Conservation (phyloP, 2,329 filamentous ascomycete genomes). For the Leptographium radiaticola region DNA sequence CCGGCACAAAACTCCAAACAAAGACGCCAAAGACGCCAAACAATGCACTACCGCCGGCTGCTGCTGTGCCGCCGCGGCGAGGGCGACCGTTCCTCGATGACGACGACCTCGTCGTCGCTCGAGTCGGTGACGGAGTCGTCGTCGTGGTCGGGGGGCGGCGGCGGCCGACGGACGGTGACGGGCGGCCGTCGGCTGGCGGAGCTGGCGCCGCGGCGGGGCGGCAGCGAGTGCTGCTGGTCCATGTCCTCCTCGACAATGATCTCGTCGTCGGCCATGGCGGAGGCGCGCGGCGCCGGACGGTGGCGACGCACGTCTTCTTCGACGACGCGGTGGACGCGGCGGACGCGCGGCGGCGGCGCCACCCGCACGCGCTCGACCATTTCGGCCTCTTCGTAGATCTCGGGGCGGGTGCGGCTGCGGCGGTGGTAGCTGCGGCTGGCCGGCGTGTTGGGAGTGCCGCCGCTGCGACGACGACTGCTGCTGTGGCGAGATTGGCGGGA, state of each 20-base stretch:
- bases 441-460: background rate
- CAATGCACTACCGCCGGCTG: slow-evolving; percentile 7
- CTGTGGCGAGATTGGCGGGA: too few species aligned
- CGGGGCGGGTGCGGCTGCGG: background rate
- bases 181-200: background rate
- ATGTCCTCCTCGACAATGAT: slow-evolving; percentile 1
- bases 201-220: background rate
- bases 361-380: background rate
- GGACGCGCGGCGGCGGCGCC: background rate
- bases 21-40: too few species aligned
- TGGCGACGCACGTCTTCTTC: too few species aligned
- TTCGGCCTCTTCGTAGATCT: background rate
- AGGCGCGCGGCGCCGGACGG: too few species aligned
- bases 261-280: background rate
- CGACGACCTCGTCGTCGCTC: slow-evolving; percentile 20
- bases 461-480: background rate
- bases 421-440: background rate
- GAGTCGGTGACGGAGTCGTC: background rate
- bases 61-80: slow-evolving; percentile 14
- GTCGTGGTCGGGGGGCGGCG: slow-evolving; percentile 4
- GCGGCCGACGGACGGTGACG: slow-evolving; percentile 9
- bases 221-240: background rate
- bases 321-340: background rate
- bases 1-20: too few species aligned
- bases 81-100: slow-evolving; percentile 20